Evolutionary conservation across 441 rosid genomes (phyloP), one percentile per base, ranked within the genome.

Genomic region (Cnidoscolus chayamansa): DNA sequence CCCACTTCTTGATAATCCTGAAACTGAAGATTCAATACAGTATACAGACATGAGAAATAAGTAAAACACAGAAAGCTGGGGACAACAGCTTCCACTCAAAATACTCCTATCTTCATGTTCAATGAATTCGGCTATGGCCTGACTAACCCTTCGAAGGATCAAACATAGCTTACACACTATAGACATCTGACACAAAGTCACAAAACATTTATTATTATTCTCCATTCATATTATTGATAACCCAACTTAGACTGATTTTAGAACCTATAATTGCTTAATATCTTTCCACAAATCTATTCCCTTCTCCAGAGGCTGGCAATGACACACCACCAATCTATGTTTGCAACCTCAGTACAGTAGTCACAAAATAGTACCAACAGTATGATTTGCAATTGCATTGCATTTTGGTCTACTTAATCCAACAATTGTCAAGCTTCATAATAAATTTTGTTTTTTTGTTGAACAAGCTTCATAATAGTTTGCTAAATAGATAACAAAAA

Each of bases 1-100:
- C 63, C 73, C 73, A 68, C 43, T 43, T 48, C 62, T 53, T 61
- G 10, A 70, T 43, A 73, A 43, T 67, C 79, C 82, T 82, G 81
- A 25, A 60, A 30, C 10, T 9, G 35, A 68, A 13, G 10, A 60
- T 35, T 9, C 9, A 15, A 61, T 30, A 53, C 71, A 67, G 45
- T 40, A 35, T 35, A 35, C 40, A 35, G 64, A 64, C 20, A 63
- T 35, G 49, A 67, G 61, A 50, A 20, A 53, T 17, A 51, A 45
- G n/a, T 62, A 43, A 4, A 43, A 56, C 65, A 11, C 16, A 10
- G 31, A 35, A 17, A 62, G 59, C 20, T 6, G 7, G 7, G 51
- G 11, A 55, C 0, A 56, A 53, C 8, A 62, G 32, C 13, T 59
- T 16, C 62, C n/a, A 57, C 72, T 50, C 65, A 43, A 25, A 20